Evolutionary conservation across 257 asterid species (phyloP), one percentile per base, ranked within the genome.

Genomic region (Echites panduratus): DNA sequence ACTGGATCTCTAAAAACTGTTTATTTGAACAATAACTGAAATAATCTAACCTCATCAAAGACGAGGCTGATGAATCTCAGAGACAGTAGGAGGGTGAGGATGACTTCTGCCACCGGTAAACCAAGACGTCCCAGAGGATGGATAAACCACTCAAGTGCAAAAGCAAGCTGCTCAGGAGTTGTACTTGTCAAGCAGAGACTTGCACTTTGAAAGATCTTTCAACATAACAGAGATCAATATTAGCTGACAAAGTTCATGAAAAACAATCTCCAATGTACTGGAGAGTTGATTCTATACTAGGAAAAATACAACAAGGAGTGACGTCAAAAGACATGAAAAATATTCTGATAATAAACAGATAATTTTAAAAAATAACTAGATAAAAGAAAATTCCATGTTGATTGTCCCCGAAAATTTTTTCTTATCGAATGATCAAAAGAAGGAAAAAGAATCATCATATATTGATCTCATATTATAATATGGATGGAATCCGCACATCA

Each of bases 121-220:
- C 97, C 97, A 54, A 92, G 64, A 53, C 65, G 79, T 44, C 73
- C 79, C 77, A 90, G 77, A 77, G 99, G 99, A 66, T 75, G 85
- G 78, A 92, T 90, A 79, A 86, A 92, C 97, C 99, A 95, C 82
- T 78, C 93, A 77, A 95, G 79, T 68, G 97, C 86, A 85, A 87
- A 92, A 45, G 98, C 96, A 74, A 95, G 96, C 84, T 95, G 99
- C 90, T 95, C 99, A 0, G 99, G 83, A 7, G 90, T 89, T 68
- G 99, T 95, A 73, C 96, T 95, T 38, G 99, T 83, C 78, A 95
- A 80, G 88, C 94, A 90, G 76, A 95, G 97, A 81, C 98, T 95
- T 29, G 99, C 98, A 82, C 99, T 94, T 87, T 91, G 99, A 82
- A 94, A 91, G 77, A 94, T 85, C 99, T 94, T 83, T 68, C 67